phyloP scores from a whole-genome alignment of 2,329 filamentous ascomycete species.

The Ustulina deusta region DNA sequence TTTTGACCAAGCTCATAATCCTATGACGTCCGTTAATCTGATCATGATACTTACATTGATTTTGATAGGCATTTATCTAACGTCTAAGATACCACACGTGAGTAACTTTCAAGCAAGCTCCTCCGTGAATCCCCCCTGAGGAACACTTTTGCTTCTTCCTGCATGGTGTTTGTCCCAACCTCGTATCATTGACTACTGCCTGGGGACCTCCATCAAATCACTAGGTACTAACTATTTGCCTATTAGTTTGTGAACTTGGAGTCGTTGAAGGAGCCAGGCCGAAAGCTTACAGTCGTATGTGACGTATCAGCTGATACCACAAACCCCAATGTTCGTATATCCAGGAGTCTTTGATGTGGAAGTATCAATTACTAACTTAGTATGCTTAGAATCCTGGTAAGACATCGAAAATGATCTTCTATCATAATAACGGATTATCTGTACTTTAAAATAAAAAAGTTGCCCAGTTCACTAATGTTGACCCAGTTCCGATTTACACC shows the following conservation, averaged over 20 bases:
- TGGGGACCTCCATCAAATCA: not conserved
- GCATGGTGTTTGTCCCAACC: not conserved
- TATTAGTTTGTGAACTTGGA: slow-evolving; percentile 83
- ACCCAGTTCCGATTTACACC: slow-evolving; percentile 78
- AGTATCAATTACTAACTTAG: slow-evolving; percentile 2
- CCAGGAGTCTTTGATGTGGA: not conserved
- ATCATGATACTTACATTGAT: slow-evolving; percentile 56
- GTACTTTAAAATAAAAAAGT: slow-evolving; percentile 30
- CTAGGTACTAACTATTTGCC: slow-evolving; percentile 63
- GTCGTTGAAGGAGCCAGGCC: slow-evolving; percentile 73
- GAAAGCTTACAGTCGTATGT: slow-evolving; percentile 83
- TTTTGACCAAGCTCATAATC: not conserved
- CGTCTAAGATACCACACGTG: slow-evolving; percentile 49
- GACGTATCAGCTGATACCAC: slow-evolving; percentile 83
- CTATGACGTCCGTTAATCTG: not conserved
- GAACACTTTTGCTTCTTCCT: not conserved
- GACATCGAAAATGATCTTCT: slow-evolving; percentile 29
- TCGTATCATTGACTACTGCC: too few species aligned
- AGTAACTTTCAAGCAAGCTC: not conserved
- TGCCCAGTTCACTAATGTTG: slow-evolving; percentile 21
- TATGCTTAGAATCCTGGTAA: slow-evolving; percentile 56
- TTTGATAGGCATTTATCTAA: slow-evolving; percentile 75
- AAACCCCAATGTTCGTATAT: slow-evolving; percentile 65
- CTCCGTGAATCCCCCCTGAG: too few species aligned
- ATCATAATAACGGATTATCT: slow-evolving; percentile 6